phyloP scores from a whole-genome alignment of 345 rosid genomes.

The Rubroshorea leprosula region DNA sequence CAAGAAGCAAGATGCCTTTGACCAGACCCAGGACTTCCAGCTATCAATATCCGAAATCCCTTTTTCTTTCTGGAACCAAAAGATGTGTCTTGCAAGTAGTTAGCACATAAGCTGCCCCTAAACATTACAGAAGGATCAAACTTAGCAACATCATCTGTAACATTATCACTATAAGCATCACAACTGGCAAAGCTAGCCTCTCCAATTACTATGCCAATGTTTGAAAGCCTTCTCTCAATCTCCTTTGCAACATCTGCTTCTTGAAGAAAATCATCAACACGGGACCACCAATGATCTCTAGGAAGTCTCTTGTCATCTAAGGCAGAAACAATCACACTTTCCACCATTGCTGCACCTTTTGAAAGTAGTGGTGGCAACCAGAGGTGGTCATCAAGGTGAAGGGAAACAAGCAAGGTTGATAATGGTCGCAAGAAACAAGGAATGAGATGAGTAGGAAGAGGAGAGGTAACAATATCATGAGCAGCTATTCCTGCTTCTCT shows the following conservation, averaged over 20 bases:
- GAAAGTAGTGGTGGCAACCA: conserved; percentile 70
- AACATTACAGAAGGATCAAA: conserved; percentile 27
- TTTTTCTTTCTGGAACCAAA: conserved; percentile 42
- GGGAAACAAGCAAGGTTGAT: conserved; percentile 62
- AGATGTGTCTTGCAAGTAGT: conserved; percentile 28
- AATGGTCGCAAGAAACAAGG: conserved; percentile 75
- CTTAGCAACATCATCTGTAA: conserved; percentile 22
- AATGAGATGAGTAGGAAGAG: conserved; percentile 73
- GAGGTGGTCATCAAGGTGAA: conserved; percentile 72
- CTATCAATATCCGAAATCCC: conserved; percentile 68
- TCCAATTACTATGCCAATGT: conserved; percentile 54
- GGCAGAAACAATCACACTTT: conserved; percentile 52
- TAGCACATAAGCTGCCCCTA: conserved; percentile 22
- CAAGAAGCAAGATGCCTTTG: conserved; percentile 93
- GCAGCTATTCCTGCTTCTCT: conserved; percentile 96
- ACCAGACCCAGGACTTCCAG: conserved; percentile 82
- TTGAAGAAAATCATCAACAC: conserved; percentile 49
- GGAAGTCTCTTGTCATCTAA: conserved; percentile 48
- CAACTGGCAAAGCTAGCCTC: conserved; percentile 32
- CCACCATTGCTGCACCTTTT: conserved; percentile 51
- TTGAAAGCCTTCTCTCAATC: conserved; percentile 52
- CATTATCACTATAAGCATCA: conserved; percentile 37
- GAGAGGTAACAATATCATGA: conserved; percentile 64
- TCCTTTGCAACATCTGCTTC: conserved; percentile 54
- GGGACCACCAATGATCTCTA: conserved; percentile 57